phyloP scores from a whole-genome alignment of 2,329 filamentous ascomycete species.

The Teratosphaeria pseudoeucalypti region DNA sequence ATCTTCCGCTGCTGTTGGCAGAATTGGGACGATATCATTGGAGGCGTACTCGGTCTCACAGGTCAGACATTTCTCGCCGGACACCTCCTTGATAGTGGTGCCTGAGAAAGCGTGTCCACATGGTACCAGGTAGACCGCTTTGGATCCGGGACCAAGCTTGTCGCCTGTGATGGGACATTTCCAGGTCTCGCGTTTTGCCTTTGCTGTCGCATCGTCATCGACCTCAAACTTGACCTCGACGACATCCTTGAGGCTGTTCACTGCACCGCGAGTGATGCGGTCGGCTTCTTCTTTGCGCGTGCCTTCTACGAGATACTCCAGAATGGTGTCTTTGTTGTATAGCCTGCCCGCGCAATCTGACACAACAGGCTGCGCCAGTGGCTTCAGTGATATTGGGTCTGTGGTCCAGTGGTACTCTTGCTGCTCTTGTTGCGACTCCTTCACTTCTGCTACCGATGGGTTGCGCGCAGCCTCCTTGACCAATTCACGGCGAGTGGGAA shows the following conservation, averaged over 20 bases:
- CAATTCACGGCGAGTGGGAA: constrained; percentile 88
- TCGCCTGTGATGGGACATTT: constrained; percentile 84
- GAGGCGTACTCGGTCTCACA: constrained; percentile 65
- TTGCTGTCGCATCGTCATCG: constrained; percentile 35
- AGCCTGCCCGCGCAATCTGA: constrained; percentile 75
- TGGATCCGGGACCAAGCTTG: constrained; percentile 66
- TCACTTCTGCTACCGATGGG: constrained; percentile 74
- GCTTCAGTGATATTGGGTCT: constrained; percentile 74
- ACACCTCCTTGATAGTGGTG: constrained; percentile 58
- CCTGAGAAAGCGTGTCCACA: constrained; percentile 94
- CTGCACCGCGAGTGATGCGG: constrained; percentile 48
- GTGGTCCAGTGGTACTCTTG: constrained; percentile 78
- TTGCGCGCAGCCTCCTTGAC: constrained; percentile 84
- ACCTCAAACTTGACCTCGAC: constrained; percentile 71
- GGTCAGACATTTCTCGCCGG: constrained; percentile 48
- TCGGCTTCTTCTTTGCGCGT: constrained; percentile 51
- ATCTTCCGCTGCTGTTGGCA: constrained; percentile 62
- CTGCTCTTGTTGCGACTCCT: constrained; percentile 76
- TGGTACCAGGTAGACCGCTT: constrained; percentile 80
- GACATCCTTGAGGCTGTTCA: constrained; percentile 76
- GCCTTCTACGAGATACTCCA: constrained; percentile 53
- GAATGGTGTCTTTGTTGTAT: constrained; percentile 88
- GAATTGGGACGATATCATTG: constrained; percentile 72
- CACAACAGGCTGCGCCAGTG: constrained; percentile 64
- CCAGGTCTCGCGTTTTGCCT: constrained; percentile 48